Evolutionary conservation across 2,329 filamentous ascomycete genomes (phyloP).

Genomic region (Colletotrichum sp.): DNA sequence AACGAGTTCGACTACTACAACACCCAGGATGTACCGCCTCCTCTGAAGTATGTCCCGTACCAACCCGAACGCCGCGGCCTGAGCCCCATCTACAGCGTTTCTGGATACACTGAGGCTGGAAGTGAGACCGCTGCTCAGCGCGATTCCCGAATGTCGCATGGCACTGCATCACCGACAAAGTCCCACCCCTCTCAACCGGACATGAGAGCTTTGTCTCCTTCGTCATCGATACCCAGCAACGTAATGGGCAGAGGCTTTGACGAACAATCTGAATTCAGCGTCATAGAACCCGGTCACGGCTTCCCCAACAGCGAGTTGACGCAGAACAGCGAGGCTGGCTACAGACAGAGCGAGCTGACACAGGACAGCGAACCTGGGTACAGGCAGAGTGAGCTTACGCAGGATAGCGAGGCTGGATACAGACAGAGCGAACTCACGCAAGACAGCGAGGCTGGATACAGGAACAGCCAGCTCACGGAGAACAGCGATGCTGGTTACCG

Average conservation of each 20-base stretch:
- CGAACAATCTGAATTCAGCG: constrained; percentile 57
- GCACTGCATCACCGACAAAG: constrained; percentile 61
- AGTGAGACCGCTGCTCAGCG: constrained; percentile 62
- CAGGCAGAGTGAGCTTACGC: constrained; percentile 41
- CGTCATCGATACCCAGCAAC: constrained; percentile 60
- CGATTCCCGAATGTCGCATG: constrained; percentile 59
- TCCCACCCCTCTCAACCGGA: constrained; percentile 49
- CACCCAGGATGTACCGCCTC: constrained; percentile 68
- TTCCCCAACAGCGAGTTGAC: constrained; percentile 56
- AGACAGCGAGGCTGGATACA: constrained; percentile 59
- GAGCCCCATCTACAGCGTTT: constrained; percentile 92
- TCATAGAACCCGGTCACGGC: constrained; percentile 57
- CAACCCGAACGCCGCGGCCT: constrained; percentile 73
- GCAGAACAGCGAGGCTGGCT: constrained; percentile 60
- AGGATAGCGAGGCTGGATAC: constrained; percentile 57
- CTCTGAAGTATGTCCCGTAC: constrained; percentile 71
- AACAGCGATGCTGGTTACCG: neutral
- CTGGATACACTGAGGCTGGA: constrained; percentile 78
- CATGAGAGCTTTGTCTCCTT: constrained; percentile 48
- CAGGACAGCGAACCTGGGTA: constrained; percentile 56
- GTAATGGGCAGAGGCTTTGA: constrained; percentile 57
- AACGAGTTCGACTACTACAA: constrained; percentile 56
- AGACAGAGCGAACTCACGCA: constrained; percentile 55
- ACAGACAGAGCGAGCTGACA: neutral
- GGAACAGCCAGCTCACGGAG: neutral